phyloP scores from a whole-genome alignment of 768 basidiomycete genomes.

The Leccinum sublutescens region DNA sequence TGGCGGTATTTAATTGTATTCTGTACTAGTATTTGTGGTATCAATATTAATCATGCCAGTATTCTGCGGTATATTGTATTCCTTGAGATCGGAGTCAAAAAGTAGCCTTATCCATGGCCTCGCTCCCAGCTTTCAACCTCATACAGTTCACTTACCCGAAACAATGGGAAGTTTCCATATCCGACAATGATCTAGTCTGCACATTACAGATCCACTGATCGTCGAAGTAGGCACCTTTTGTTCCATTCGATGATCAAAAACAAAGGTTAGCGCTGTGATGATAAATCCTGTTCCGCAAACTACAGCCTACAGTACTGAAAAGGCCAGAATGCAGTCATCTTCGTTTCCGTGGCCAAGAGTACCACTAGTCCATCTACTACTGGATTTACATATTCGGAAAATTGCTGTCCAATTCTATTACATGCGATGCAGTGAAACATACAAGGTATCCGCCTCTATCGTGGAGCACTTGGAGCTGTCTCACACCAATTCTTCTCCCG shows the following conservation, averaged over 20 bases:
- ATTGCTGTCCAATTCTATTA: not conserved
- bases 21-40: too few species aligned
- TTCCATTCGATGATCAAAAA: too few species aligned
- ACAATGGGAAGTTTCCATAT: not conserved
- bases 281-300: too few species aligned
- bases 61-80: not conserved
- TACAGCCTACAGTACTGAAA: not conserved
- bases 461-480: not conserved
- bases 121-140: not conserved
- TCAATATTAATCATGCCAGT: not conserved
- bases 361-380: not conserved
- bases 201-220: too few species aligned
- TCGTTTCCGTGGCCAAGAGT: not conserved
- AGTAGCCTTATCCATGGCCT: not conserved
- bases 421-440: not conserved
- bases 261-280: too few species aligned
- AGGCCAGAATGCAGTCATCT: not conserved
- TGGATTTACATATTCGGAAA: slow-evolving; percentile 1
- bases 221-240: too few species aligned
- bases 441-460: not conserved
- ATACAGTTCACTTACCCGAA: not conserved
- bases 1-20: too few species aligned
- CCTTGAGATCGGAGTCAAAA: not conserved
- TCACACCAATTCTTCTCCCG: not conserved
- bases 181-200: not conserved